Percentiles rank a stretch among this genome's conserved stretches.
Evolutionary conservation across 208 protist species (phyloP).

Genomic region (Acanthamoeba triangularis): DNA sequence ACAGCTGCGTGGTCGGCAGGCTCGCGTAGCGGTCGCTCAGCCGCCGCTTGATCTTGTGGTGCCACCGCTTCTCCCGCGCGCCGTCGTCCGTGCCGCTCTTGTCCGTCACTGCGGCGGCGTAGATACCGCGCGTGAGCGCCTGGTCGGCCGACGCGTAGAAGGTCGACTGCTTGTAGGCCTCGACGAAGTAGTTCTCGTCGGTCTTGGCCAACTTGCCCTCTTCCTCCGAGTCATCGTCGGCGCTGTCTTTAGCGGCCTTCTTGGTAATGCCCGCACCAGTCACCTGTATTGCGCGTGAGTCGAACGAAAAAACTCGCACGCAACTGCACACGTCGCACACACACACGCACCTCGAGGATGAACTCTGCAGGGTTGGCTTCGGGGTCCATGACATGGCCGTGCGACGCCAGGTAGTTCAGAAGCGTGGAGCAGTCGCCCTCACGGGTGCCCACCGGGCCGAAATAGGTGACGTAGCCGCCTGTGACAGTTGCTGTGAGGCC

Average conservation of each 20-base stretch:
- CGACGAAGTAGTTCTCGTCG: slow-evolving; percentile 14
- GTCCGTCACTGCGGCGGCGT: background rate
- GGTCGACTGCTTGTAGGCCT: slow-evolving; percentile 35
- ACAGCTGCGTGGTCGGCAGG: background rate
- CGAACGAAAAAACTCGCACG: too few species aligned
- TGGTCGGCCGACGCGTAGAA: background rate
- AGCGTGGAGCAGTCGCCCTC: slow-evolving; percentile 30
- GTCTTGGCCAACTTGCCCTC: background rate
- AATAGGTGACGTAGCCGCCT: slow-evolving; percentile 45
- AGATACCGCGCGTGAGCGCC: background rate
- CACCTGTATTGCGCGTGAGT: background rate
- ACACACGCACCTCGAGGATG: slow-evolving; percentile 6
- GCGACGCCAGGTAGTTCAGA: slow-evolving; percentile 30
- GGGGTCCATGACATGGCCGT: background rate
- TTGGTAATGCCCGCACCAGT: background rate
- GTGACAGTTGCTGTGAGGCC: too few species aligned
- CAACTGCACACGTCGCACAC: too few species aligned
- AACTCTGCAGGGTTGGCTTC: slow-evolving; percentile 71
- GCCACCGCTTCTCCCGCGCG: too few species aligned
- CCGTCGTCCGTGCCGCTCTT: slow-evolving; percentile 6
- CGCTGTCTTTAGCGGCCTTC: background rate
- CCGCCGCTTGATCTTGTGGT: slow-evolving; percentile 1
- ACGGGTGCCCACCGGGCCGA: background rate
- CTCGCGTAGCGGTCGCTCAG: slow-evolving; percentile 26
- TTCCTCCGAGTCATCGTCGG: background rate